Evolutionary conservation across 495 filamentous ascomycete species (phyloP), one percentile per base, ranked within the genome.

Genomic region (Aspergillus bridgeri): DNA sequence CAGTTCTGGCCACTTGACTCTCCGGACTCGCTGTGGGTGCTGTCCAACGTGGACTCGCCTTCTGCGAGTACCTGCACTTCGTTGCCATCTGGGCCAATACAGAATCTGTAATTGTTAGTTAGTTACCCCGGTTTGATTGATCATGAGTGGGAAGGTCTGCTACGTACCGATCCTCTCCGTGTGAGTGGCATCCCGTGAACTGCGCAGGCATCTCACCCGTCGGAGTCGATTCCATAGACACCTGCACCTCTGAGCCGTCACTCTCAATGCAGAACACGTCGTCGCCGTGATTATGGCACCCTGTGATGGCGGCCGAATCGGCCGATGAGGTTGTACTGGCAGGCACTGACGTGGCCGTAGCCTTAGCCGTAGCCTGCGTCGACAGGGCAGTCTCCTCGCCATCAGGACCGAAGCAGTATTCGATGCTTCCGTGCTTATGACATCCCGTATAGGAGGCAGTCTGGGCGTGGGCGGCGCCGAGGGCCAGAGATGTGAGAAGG

Each of bases 101-200:
- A 87, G 69, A 70, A 78, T 48, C 77, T 79, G 51, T 3, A 54
- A n/a, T 29, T 42, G 19, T 3, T 19, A 15, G 48, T 50, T 0
- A 43, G 21, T 4, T 42, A 24, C 42, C 27, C 15, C 5, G 2
- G 1, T 11, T 38, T 11, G 25, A 3, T 38, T 15, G 9, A 38
- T 38, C 13, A 38, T 9, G 17, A 15, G 9, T 11, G 11, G 33
- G n/a, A 38, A 15, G 17, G 9, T 15, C 13, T 38, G 33, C 33
- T 15, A 61, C 79, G 58, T 66, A 83, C 81, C 67, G 69, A 52
- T 81, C 68, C 45, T 49, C 64, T 2, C 63, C 79, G 62, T 82
- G 80, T 0, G 64, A 54, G 60, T 85, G 80, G 38, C 83, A 86
- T 5, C 69, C 79, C 0, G 78, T 79, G 55, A 83, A 84, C 47